Conservation (phyloP, 2,329 filamentous ascomycete genomes). For the Dothidotthia symphoricarpi region DNA sequence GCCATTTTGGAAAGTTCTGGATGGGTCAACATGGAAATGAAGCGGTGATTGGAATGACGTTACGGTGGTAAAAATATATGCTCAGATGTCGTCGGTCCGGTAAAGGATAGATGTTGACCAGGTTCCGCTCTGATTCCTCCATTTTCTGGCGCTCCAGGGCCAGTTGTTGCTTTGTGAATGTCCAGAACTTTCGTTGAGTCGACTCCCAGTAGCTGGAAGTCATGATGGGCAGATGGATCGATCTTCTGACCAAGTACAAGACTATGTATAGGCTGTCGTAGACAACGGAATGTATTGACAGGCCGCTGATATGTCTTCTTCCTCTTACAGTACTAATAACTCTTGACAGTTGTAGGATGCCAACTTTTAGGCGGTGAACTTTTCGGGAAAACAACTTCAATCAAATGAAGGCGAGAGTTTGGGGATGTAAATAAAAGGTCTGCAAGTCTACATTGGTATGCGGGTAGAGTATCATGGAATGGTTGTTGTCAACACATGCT, state of each 20-base stretch:
- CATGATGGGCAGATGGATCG: conserved; percentile 53
- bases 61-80: conserved; percentile 91
- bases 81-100: conserved; percentile 79
- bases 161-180: conserved; percentile 80
- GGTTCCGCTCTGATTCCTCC: conserved; percentile 69
- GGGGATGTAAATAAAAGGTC: no score
- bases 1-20: conserved; percentile 74
- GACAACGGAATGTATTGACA: no score
- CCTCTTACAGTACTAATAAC: no score
- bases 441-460: no score
- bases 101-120: conserved; percentile 76
- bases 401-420: no score
- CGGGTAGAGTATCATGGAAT: not conserved
- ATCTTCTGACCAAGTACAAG: no score
- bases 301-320: no score
- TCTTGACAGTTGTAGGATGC: no score
- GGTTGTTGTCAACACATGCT: no score
- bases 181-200: conserved; percentile 86
- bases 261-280: no score
- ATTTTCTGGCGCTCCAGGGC: conserved; percentile 71
- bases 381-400: no score
- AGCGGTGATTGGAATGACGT: conserved; percentile 31
- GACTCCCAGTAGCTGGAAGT: conserved; percentile 97
- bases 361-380: no score
- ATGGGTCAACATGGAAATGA: not conserved